Base-by-base conservation (phyloP, 2,329 filamentous ascomycete genomes). In the Aspergillus sergii region DNA sequence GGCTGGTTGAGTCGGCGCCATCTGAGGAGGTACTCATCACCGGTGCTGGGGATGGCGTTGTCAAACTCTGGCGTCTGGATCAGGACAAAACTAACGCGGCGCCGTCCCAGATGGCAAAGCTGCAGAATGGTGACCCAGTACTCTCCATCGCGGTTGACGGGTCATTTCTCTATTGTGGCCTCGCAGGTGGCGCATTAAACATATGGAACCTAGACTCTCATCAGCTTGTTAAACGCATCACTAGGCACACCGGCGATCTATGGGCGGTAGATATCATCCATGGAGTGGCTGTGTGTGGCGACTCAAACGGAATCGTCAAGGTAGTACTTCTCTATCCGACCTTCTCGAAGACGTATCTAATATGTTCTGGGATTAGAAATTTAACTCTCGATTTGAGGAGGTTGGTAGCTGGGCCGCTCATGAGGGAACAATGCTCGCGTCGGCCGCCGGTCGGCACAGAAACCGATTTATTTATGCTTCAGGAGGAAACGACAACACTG, bases 201-300 rank as follows among this genome's bases (percentile, higher is more conserved):
- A 87, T 99, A 12, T 99, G 96, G 94, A 96, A 99, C 75, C 84
- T 99, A 16, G 94, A 98, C 74, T 98, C 95, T 0, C 89, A 91
- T 59, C 95, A 99, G 78, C 89, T 95, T 56, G 85, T 99, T 51
- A 86, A 95, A 62, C 93, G 92, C 21, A 90, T 99, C 73, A 93
- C 91, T 73, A 88, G 90, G 0, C 91, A 93, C 69, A 87, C 87
- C 39, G 89, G 89, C 50, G 93, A 98, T 75, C 87, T 98, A 56
- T 93, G 96, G 83, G 90, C 93, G 0, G 83, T 98, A 50, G 90
- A 93, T 67, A 90, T 97, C 77, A 90, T 91, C 28, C 93, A 92
- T 79, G 93, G 93, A 0, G 90, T 91, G 66, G 83, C 97, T 9
- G 95, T 95, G 81, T 94, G 91, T 68, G 94, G 91, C 19, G 92